These are phyloP conservation scores for Knoxia roxburghii DNA, from an alignment of 257 asterid species.

Conservation along the genomic window DNA sequence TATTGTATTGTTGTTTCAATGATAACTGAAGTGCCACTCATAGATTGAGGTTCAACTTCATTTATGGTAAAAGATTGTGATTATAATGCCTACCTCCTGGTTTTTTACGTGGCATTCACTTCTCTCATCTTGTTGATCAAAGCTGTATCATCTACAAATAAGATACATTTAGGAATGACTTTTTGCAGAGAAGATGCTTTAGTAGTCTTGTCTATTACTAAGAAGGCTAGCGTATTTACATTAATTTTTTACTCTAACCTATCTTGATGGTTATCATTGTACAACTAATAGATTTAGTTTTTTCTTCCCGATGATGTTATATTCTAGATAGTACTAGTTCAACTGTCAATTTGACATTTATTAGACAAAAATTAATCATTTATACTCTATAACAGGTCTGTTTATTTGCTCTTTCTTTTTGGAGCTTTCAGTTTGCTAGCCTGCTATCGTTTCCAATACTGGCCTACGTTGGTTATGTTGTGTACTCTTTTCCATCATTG, in stretches of 20 bases:
- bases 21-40: no score
- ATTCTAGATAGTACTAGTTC: conserved; percentile 14
- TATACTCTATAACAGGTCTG: conserved; percentile 56
- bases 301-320: neutral
- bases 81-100: no score
- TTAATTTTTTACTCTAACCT: neutral
- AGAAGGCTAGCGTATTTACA: neutral
- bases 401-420: conserved; percentile 75
- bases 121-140: no score
- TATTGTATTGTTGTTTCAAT: no score
- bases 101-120: no score
- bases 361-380: neutral
- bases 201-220: no score
- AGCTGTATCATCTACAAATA: no score
- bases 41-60: no score
- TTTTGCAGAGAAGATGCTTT: no score
- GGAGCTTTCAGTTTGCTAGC: conserved; percentile 99
- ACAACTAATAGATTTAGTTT: conserved; percentile 26
- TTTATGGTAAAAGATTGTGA: no score
- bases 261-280: conserved; percentile 7
- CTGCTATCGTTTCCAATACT: conserved; percentile 91
- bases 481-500: conserved; percentile 88
- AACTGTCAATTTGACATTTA: conserved; percentile 26
- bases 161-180: no score
- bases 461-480: conserved; percentile 80